A percentile compares a stretch with the other conserved stretches of the same genome.
These are phyloP conservation scores for Ajuga chamaepitys DNA, from an alignment of 257 asterid genomes.

Conservation along the genomic window DNA sequence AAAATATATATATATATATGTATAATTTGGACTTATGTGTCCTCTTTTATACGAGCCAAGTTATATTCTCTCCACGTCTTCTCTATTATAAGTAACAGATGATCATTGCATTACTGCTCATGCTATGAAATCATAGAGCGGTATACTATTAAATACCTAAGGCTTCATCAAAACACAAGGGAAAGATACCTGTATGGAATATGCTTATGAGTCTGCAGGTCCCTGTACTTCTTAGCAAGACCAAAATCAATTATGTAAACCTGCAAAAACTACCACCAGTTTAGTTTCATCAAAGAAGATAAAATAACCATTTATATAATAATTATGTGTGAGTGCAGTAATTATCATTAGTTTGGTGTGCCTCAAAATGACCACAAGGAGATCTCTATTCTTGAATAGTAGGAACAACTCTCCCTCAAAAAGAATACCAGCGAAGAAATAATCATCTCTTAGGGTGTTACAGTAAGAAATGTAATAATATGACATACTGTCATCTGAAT, in stretches of 20 bases:
- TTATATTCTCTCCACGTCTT: background rate
- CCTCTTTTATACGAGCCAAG: background rate
- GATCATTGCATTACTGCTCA: constrained; percentile 1
- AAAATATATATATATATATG: no score
- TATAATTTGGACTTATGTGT: background rate
- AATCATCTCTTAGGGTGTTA: background rate
- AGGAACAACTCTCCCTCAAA: background rate
- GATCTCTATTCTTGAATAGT: background rate
- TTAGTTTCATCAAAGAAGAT: constrained; percentile 1
- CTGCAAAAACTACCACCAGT: constrained; percentile 26
- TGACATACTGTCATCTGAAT: background rate
- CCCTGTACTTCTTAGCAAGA: constrained; percentile 85
- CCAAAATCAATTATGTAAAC: constrained; percentile 82
- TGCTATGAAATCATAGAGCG: background rate
- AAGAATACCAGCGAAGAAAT: background rate
- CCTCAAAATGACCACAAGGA: background rate
- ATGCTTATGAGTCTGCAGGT: constrained; percentile 64
- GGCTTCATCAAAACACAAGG: background rate
- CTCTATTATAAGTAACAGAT: background rate
- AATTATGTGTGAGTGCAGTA: background rate
- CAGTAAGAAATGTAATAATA: background rate
- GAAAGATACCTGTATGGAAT: constrained; percentile 66
- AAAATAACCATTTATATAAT: background rate
- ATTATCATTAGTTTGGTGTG: background rate
- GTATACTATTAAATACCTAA: background rate